These are phyloP conservation scores for Medicago ruthenica DNA, from an alignment of 306 rosid species.

Conservation along the genomic window DNA sequence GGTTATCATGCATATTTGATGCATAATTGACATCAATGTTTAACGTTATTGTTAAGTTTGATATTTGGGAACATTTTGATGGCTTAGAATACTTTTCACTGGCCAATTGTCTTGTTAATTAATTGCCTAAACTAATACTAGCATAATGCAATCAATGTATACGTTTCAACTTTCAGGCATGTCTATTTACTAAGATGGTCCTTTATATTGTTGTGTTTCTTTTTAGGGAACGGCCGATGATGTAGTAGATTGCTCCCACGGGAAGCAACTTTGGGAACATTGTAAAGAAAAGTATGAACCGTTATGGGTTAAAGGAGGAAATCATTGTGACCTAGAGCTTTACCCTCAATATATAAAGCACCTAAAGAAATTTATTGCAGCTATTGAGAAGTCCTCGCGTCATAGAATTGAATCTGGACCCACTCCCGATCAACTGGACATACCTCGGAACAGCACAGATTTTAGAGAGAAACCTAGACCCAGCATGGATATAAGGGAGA, in stretches of 20 bases:
- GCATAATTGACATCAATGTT: constrained; percentile 13
- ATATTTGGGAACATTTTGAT: neutral
- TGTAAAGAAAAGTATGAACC: constrained; percentile 97
- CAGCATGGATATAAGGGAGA: constrained; percentile 74
- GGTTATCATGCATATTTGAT: constrained; percentile 9
- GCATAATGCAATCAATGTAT: constrained; percentile 3
- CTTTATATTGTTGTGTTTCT: constrained; percentile 41
- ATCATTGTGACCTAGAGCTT: constrained; percentile 89
- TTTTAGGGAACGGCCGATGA: constrained; percentile 85
- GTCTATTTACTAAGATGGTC: constrained; percentile 36
- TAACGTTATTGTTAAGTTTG: neutral
- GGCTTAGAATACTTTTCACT: neutral
- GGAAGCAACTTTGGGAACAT: constrained; percentile 91
- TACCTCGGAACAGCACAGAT: constrained; percentile 77
- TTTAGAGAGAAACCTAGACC: constrained; percentile 73
- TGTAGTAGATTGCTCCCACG: constrained; percentile 95
- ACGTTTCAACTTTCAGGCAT: neutral
- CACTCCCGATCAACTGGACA: constrained; percentile 59
- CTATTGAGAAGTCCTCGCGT: constrained; percentile 62
- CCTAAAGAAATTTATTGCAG: constrained; percentile 78
- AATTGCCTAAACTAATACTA: neutral
- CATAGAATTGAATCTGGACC: constrained; percentile 52
- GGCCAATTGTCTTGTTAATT: neutral
- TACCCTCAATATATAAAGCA: constrained; percentile 89
- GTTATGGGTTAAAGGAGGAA: constrained; percentile 94